Evolutionary conservation across 1,284 basidiomycete genomes (phyloP).

Genomic region (Inonotus hispidus): DNA sequence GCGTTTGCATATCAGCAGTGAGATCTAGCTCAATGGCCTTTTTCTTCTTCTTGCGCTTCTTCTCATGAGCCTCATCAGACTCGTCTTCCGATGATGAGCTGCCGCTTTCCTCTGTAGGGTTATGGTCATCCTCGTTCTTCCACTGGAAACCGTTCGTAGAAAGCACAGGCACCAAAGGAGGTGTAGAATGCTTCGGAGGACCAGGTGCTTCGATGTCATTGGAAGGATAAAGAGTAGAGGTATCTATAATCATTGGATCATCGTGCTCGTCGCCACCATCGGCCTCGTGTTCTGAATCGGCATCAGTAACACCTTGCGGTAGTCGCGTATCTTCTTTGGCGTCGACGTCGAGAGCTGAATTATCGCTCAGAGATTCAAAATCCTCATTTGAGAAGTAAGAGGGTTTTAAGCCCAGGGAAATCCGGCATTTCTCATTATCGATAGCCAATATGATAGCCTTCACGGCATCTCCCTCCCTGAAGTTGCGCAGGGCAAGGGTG

Average conservation of each 20-base stretch:
- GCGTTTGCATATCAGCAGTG: conserved; percentile 81
- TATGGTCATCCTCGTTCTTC: conserved; percentile 37
- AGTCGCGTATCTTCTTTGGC: conserved; percentile 26
- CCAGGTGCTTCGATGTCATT: not conserved
- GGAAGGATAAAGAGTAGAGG: not conserved
- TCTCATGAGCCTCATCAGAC: conserved; percentile 36
- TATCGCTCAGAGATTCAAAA: conserved; percentile 26
- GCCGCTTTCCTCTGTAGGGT: conserved; percentile 31
- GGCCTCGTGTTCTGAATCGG: conserved; percentile 23
- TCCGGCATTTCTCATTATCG: conserved; percentile 69
- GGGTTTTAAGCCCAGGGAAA: conserved; percentile 88
- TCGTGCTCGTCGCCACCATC: conserved; percentile 21
- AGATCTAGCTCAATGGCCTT: conserved; percentile 77
- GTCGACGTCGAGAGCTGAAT: conserved; percentile 26
- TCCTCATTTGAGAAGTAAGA: conserved; percentile 60
- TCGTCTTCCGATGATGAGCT: conserved; percentile 46
- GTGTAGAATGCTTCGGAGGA: conserved; percentile 14
- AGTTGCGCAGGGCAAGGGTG: conserved; percentile 70
- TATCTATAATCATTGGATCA: conserved; percentile 14
- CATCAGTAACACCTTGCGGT: conserved; percentile 25
- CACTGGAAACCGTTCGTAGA: conserved; percentile 61
- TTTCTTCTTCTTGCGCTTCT: conserved; percentile 61
- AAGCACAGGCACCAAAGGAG: conserved; percentile 32
- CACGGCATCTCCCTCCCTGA: conserved; percentile 84
- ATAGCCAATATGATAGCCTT: conserved; percentile 75